Percentiles rank a stretch among this genome's conserved stretches.
These are phyloP conservation scores for Penicillium paneum DNA, from an alignment of 2,329 filamentous ascomycete species.

Conservation along the genomic window DNA sequence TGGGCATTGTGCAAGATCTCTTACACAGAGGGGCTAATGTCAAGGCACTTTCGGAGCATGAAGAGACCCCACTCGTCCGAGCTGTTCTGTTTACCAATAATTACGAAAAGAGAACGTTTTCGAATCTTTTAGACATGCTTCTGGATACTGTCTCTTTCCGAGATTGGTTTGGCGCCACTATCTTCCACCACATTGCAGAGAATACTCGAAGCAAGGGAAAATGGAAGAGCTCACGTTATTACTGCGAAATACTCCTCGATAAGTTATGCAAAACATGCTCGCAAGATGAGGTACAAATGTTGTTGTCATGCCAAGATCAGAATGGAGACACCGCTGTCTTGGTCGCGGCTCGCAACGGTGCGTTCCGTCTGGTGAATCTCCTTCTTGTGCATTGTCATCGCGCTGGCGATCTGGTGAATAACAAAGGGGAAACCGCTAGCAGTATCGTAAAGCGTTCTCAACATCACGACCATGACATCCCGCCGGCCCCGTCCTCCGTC, in stretches of 20 bases:
- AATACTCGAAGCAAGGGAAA: slow-evolving; percentile 84
- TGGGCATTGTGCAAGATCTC: slow-evolving; percentile 85
- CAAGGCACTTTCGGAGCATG: slow-evolving; percentile 64
- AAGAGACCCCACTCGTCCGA: slow-evolving; percentile 91
- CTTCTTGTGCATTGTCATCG: slow-evolving; percentile 71
- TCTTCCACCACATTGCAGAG: slow-evolving; percentile 90
- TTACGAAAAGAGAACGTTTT: slow-evolving; percentile 88
- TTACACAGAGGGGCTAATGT: slow-evolving; percentile 75
- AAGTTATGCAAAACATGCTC: slow-evolving; percentile 76
- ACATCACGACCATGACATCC: slow-evolving; percentile 61
- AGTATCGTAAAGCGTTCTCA: slow-evolving; percentile 75
- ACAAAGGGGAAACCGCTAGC: slow-evolving; percentile 77
- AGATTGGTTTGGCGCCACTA: slow-evolving; percentile 78
- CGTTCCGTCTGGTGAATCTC: slow-evolving; percentile 68
- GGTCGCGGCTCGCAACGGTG: slow-evolving; percentile 80
- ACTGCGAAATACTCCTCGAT: slow-evolving; percentile 86
- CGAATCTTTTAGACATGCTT: slow-evolving; percentile 76
- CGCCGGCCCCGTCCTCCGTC: slow-evolving; percentile 68
- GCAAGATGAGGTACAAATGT: slow-evolving; percentile 69
- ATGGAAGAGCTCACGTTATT: slow-evolving; percentile 86
- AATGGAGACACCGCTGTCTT: slow-evolving; percentile 90
- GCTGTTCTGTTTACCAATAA: slow-evolving; percentile 96
- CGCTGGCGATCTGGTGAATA: slow-evolving; percentile 76
- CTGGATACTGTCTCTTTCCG: slow-evolving; percentile 75
- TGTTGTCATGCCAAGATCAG: slow-evolving; percentile 79